Evolutionary conservation across 441 rosid species (phyloP), one percentile per base, ranked within the genome.

Genomic region (Pelargonium citronellum): DNA sequence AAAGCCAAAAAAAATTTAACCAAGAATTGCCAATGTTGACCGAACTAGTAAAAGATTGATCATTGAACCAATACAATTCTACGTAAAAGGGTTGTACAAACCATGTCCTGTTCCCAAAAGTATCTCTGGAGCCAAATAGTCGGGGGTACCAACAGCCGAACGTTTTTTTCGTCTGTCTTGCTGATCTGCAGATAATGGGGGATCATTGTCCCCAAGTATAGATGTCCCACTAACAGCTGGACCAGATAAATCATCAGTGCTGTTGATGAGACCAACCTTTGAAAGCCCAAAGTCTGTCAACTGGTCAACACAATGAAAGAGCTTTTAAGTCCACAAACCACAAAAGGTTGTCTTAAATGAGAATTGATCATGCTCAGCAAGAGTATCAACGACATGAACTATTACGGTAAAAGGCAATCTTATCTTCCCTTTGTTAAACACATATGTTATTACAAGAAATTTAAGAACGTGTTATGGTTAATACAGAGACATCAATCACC

Each of bases 91-190:
- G 79, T 71, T 74, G 83, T 87, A 87, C 87, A 70, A 79, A 95
- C 99, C 99, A 82, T 95, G 98, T 78, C 99, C 98, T 49, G 97
- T 95, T 82, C 99, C 99, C 81, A 95, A 77, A 75, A 95, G 98
- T 71, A 95, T 92, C 83, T 95, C 99, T 51, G 99, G 99, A n/a
- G 99, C 99, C 92, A 95, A 84, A 80, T 95, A 95, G 83, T 95
- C 99, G 27, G 99, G 99, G 34, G 99, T 95, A 79, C 99, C 99
- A 77, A 91, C 98, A 74, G 99, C 98, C 74, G 99, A 91, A 70
- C 99, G 94, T 76, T 95, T 92, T 89, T 95, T 89, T 79, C 87
- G 83, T 79, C 91, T 86, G 72, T 88, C 97, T 67, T 66, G 85
- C 79, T 84, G 92, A 68, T 87, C 75, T 79, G 89, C 97, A 43